Percentiles rank a stretch among this genome's conserved stretches.
These are phyloP conservation scores for Dothiorella sarmentorum DNA, from an alignment of 2,329 filamentous ascomycete species.

Conservation along the genomic window DNA sequence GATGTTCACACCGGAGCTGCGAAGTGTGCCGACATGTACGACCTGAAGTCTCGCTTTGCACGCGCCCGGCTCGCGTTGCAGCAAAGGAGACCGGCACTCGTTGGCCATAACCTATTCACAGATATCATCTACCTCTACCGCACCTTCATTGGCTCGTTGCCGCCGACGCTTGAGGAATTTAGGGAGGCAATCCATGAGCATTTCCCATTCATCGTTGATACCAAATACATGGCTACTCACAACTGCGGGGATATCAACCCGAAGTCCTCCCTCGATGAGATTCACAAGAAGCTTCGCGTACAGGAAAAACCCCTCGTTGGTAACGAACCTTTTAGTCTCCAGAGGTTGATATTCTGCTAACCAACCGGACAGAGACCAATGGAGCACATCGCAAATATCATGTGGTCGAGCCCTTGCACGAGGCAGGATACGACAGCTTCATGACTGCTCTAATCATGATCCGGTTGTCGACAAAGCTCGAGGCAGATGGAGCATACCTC, in stretches of 20 bases:
- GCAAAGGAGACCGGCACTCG: slow-evolving; percentile 48
- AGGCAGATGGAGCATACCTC: slow-evolving; percentile 36
- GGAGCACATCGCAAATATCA: slow-evolving; percentile 43
- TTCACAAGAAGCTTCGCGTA: slow-evolving; percentile 42
- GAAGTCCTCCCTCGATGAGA: slow-evolving; percentile 47
- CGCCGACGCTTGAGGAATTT: slow-evolving; percentile 54
- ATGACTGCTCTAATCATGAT: slow-evolving; percentile 59
- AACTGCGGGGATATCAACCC: slow-evolving; percentile 52
- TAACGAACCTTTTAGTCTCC: too few relatives aligned
- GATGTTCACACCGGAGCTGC: slow-evolving; percentile 33
- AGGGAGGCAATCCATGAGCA: slow-evolving; percentile 47
- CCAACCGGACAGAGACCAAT: slow-evolving; percentile 25
- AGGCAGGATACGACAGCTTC: slow-evolving; percentile 62
- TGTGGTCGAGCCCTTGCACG: slow-evolving; percentile 46
- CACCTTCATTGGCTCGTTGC: slow-evolving; percentile 59
- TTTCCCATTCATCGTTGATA: slow-evolving; percentile 59
- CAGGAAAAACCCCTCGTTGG: slow-evolving; percentile 44
- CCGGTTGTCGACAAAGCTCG: slow-evolving; percentile 52
- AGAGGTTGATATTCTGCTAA: too few relatives aligned
- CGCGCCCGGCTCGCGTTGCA: slow-evolving; percentile 43
- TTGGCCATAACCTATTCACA: slow-evolving; percentile 64
- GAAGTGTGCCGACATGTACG: slow-evolving; percentile 34
- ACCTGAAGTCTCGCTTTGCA: slow-evolving; percentile 37
- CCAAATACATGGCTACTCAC: slow-evolving; percentile 61
- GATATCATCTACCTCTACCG: slow-evolving; percentile 63